Conservation (phyloP, 179 eudicot genomes). For the Silene coronaria region DNA sequence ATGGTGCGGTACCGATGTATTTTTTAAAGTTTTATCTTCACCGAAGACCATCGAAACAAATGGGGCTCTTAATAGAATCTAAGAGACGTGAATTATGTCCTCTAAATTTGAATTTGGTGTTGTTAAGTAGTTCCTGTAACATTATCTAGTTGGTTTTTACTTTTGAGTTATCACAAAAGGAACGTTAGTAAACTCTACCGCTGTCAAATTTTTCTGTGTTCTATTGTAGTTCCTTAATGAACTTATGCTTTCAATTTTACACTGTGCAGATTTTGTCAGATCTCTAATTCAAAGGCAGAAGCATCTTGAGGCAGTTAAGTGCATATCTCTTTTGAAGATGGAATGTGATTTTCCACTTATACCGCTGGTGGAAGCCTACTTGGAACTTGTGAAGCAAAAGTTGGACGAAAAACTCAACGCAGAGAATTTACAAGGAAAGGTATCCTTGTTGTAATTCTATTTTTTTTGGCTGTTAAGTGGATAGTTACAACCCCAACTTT, state of each 20-base stretch:
- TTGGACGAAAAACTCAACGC: not conserved
- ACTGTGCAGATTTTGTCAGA: constrained; percentile 14
- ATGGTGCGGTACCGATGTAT: not conserved
- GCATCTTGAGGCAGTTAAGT: constrained; percentile 19
- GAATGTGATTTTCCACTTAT: constrained; percentile 17
- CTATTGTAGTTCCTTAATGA: not conserved
- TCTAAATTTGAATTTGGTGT: not conserved
- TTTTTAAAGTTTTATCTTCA: not conserved
- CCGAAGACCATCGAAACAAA: not conserved
- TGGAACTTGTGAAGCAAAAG: constrained; percentile 11
- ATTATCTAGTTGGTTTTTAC: not conserved
- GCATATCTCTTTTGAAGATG: constrained; percentile 21
- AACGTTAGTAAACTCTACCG: not conserved
- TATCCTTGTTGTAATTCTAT: not conserved
- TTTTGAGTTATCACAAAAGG: no score
- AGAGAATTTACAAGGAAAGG: not conserved
- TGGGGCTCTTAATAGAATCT: not conserved
- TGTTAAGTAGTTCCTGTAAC: not conserved
- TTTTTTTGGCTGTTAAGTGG: not conserved
- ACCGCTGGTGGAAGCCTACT: constrained; percentile 21
- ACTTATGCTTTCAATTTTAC: not conserved
- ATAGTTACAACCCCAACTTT: not conserved
- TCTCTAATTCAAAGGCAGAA: constrained; percentile 8
- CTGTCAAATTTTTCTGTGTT: not conserved
- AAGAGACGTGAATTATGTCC: not conserved